Base-by-base conservation (phyloP, 305 asterid genomes). In the Salvia sclarea region DNA sequence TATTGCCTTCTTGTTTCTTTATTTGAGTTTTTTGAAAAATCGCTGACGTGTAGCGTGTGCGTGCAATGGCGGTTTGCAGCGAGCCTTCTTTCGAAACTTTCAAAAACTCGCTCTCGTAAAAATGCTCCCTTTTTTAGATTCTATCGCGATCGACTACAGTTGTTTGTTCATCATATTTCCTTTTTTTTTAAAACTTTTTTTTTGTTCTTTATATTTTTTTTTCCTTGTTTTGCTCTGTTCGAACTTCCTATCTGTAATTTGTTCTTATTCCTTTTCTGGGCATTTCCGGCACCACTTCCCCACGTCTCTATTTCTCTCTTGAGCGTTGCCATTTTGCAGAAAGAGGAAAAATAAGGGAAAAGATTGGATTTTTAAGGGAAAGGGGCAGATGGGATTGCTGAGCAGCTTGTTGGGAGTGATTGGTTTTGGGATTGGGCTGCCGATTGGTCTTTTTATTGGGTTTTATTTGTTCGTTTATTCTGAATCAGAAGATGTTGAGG, bases 381-480 rank as follows among this genome's bases (percentile, higher is more conserved):
- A 33, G 40, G 57, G 40, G 33, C n/a, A 52, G 61, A 89, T 92
- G 98, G 95, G 95, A 45, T 81, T 92, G 13, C 33, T 84, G 16
- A 75, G 91, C 81, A 86, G 82, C 82, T 71, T 92, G 41, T 64
- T 87, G 77, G 98, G 91, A 41, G 33, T 92, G 74, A 38, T 92
- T 12, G 98, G 96, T 31, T 89, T 83, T 67, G 85, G 82, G 68
- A 68, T 87, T 70, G 96, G 96, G 41, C 64, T 87, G 33, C 82
- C 79, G 6, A 31, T 84, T 76, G 98, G 98, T 48, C 66, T 92
- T 35, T 63, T 77, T 6, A 78, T 92, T 52, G 98, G 98, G 3
- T 92, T 92, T 72, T 89, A 76, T 68, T 68, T 83, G 44, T 87
- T 92, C 77, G 66, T 92, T 73, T 89, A 82, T 75, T 67, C 90